Percentiles rank a stretch among this genome's conserved stretches.
phyloP scores from a whole-genome alignment of 352 stramenopile species.

The Phytopythium boreale region DNA sequence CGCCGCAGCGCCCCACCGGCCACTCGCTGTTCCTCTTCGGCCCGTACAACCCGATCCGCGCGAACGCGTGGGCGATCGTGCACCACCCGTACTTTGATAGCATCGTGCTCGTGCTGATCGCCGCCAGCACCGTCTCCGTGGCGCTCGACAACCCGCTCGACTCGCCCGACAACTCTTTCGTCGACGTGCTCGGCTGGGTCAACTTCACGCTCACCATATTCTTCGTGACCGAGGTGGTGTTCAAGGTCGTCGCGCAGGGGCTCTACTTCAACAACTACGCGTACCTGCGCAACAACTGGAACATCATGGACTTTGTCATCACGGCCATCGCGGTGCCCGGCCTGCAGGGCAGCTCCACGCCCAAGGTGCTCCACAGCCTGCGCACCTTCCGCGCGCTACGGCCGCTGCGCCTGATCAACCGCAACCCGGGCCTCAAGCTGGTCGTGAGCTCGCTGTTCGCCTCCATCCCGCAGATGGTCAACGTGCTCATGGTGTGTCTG shows the following conservation, averaged over 20 bases:
- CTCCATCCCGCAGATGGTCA: slow-evolving; percentile 79
- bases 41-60: slow-evolving; percentile 26
- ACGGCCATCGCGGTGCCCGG: slow-evolving; percentile 38
- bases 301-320: slow-evolving; percentile 84
- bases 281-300: slow-evolving; percentile 83
- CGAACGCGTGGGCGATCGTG: slow-evolving; percentile 36
- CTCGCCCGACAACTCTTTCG: slow-evolving; percentile 29
- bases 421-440: slow-evolving; percentile 73
- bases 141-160: slow-evolving; percentile 75
- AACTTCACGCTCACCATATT: slow-evolving; percentile 62
- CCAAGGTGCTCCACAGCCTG: slow-evolving; percentile 47
- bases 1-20: slow-evolving; percentile 17
- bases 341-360: slow-evolving; percentile 16
- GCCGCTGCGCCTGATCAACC: slow-evolving; percentile 78
- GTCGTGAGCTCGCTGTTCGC: slow-evolving; percentile 84
- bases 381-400: slow-evolving; percentile 64
- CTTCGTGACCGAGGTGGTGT: slow-evolving; percentile 71
- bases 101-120: slow-evolving; percentile 62
- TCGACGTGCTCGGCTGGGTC: slow-evolving; percentile 25
- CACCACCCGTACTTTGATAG: slow-evolving; percentile 65
- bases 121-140: slow-evolving; percentile 55
- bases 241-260: slow-evolving; percentile 78
- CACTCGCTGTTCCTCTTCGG: slow-evolving; percentile 32
- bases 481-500: slow-evolving; percentile 76
- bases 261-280: slow-evolving; percentile 45